phyloP scores from a whole-genome alignment of 2,329 filamentous ascomycete genomes.

The Exutisphaerella laricina region DNA sequence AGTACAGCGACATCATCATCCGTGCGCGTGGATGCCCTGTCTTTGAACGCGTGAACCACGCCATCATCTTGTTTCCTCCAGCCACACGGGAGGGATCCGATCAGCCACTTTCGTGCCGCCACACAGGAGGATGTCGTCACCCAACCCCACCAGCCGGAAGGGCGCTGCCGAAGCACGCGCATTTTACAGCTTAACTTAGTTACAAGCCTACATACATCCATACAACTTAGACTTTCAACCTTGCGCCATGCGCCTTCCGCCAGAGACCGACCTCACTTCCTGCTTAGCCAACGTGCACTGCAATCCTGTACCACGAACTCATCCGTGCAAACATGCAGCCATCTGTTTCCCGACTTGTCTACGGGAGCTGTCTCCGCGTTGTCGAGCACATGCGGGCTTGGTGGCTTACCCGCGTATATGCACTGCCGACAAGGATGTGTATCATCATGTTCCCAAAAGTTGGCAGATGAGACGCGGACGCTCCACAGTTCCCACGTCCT shows the following conservation, averaged over 20 bases:
- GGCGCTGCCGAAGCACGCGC: neutral
- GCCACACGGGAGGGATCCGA: neutral
- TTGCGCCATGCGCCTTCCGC: slow-evolving; percentile 1
- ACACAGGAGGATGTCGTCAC: too few species aligned
- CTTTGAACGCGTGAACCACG: too few species aligned
- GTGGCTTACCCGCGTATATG: neutral
- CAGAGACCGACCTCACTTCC: neutral
- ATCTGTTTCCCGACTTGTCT: neutral
- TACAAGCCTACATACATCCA: too few species aligned
- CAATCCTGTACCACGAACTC: too few species aligned
- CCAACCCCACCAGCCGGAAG: too few species aligned
- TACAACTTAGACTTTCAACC: too few species aligned
- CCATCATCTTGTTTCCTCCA: too few species aligned
- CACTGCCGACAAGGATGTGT: slow-evolving; percentile 1
- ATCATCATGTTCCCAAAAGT: neutral
- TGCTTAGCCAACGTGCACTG: neutral
- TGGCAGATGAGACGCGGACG: neutral
- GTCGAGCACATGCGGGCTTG: too few species aligned
- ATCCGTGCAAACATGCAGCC: too few species aligned
- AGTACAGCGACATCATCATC: neutral
- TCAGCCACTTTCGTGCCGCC: slow-evolving; percentile 3
- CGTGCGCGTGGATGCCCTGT: neutral
- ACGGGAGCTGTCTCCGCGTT: slow-evolving; percentile 4
- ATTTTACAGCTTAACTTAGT: neutral
- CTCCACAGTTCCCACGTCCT: slow-evolving; percentile 2